Conservation (phyloP, 495 filamentous ascomycete species). For the Penicillium flavigenum region DNA sequence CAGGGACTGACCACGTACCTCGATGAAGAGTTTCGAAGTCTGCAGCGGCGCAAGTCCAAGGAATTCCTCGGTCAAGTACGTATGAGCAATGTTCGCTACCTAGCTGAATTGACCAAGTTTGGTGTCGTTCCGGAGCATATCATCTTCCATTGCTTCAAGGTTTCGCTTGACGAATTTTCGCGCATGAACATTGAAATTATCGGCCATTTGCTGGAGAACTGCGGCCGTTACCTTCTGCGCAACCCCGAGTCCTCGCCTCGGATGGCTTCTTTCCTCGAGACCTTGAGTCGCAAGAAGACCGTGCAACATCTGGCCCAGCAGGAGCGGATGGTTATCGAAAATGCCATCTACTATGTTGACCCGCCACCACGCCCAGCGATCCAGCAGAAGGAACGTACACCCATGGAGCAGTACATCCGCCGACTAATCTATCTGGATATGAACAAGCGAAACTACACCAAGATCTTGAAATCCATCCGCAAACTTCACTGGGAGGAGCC, state of each 20-base stretch:
- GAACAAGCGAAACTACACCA: slow-evolving; percentile 90
- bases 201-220: slow-evolving; percentile 95
- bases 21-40: slow-evolving; percentile 93
- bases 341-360: slow-evolving; percentile 97
- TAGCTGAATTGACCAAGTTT: slow-evolving; percentile 97
- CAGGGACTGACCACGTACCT: slow-evolving; percentile 91
- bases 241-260: slow-evolving; percentile 91
- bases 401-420: slow-evolving; percentile 87
- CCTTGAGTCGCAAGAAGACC: slow-evolving; percentile 90
- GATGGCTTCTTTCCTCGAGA: slow-evolving; percentile 93
- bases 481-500: slow-evolving; percentile 96
- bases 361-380: slow-evolving; percentile 92
- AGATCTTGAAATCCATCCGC: slow-evolving; percentile 86
- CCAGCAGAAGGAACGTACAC: slow-evolving; percentile 91
- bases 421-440: slow-evolving; percentile 90
- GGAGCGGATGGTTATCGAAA: slow-evolving; percentile 97
- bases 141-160: slow-evolving; percentile 97
- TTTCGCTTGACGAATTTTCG: slow-evolving; percentile 96
- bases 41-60: slow-evolving; percentile 97
- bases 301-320: slow-evolving; percentile 93
- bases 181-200: slow-evolving; percentile 99
- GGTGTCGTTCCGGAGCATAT: slow-evolving; percentile 98
- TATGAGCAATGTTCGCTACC: slow-evolving; percentile 91
- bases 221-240: slow-evolving; percentile 88
- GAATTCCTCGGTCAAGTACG: slow-evolving; percentile 94